phyloP scores from a whole-genome alignment of 352 stramenopile species.

The Globisporangium camurandrum region DNA sequence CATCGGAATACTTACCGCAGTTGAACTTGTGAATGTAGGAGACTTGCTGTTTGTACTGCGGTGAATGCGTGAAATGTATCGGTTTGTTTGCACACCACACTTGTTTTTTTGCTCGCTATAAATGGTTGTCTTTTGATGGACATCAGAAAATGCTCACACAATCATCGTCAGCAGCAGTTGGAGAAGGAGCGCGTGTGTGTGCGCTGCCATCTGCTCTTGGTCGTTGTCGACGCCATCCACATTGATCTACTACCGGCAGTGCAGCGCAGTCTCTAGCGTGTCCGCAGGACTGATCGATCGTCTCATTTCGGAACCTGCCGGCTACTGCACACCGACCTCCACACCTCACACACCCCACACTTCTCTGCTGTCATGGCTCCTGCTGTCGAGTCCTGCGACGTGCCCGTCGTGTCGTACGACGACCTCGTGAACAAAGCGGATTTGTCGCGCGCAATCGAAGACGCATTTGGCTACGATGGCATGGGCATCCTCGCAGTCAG shows the following conservation, averaged over 20 bases:
- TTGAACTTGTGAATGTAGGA: neutral
- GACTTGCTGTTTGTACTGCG: neutral
- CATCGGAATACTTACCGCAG: neutral
- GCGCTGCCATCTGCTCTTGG: too few species aligned
- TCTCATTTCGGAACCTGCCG: slow-evolving; percentile 7
- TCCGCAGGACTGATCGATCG: neutral
- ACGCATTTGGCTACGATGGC: slow-evolving; percentile 86
- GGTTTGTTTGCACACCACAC: neutral
- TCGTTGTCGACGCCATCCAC: too few species aligned
- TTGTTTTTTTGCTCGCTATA: neutral
- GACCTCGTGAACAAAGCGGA: slow-evolving; percentile 42
- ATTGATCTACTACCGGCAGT: too few species aligned
- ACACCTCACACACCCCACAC: neutral
- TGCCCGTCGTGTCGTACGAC: slow-evolving; percentile 56
- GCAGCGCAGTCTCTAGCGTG: too few species aligned
- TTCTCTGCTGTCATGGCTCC: slow-evolving; percentile 1
- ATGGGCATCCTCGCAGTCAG: slow-evolving; percentile 88
- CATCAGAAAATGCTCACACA: neutral
- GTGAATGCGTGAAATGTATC: neutral
- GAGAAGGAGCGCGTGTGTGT: neutral
- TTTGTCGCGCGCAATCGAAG: slow-evolving; percentile 43
- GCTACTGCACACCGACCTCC: neutral
- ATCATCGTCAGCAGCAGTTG: neutral
- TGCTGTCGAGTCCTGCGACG: slow-evolving; percentile 22
- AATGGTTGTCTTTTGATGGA: neutral